These are phyloP conservation scores for Lactarius vividus DNA, from an alignment of 768 basidiomycete genomes.

Conservation along the genomic window DNA sequence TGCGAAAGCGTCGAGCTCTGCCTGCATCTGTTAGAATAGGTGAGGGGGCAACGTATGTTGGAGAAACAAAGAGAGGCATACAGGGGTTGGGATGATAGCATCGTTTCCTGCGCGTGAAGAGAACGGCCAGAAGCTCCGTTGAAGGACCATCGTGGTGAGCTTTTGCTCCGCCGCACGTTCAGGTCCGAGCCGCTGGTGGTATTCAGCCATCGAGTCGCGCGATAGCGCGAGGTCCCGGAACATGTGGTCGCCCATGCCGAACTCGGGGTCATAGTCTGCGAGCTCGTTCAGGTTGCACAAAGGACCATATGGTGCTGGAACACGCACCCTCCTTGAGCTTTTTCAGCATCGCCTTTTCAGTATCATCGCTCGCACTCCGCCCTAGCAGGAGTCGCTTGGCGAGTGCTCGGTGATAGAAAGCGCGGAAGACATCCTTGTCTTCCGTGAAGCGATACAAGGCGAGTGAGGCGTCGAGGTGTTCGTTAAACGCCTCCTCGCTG, in stretches of 20 bases:
- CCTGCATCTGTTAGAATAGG: slow-evolving; percentile 59
- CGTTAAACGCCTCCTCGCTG: slow-evolving; percentile 61
- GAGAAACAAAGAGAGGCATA: slow-evolving; percentile 9
- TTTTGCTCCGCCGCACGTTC: slow-evolving; percentile 40
- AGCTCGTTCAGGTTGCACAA: neutral
- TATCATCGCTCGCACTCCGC: slow-evolving; percentile 81
- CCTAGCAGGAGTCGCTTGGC: slow-evolving; percentile 87
- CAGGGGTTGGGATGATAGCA: slow-evolving; percentile 55
- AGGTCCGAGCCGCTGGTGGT: slow-evolving; percentile 42
- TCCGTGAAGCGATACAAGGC: slow-evolving; percentile 82
- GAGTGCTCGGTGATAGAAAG: slow-evolving; percentile 84
- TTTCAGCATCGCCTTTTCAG: slow-evolving; percentile 80
- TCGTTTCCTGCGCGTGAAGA: slow-evolving; percentile 48
- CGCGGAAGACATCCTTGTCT: slow-evolving; percentile 92
- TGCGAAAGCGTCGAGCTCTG: slow-evolving; percentile 58
- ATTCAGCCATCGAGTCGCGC: slow-evolving; percentile 66
- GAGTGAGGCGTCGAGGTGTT: slow-evolving; percentile 61
- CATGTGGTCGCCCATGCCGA: slow-evolving; percentile 93
- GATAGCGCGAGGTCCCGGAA: slow-evolving; percentile 87
- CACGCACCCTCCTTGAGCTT: slow-evolving; percentile 71
- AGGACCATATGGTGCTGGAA: neutral
- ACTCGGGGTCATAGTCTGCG: slow-evolving; percentile 91
- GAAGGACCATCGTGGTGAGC: slow-evolving; percentile 78
- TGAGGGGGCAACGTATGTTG: neutral
- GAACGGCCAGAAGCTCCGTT: slow-evolving; percentile 88